Evolutionary conservation across 768 basidiomycete species (phyloP).

Genomic region (Pleurotus sapidus): DNA sequence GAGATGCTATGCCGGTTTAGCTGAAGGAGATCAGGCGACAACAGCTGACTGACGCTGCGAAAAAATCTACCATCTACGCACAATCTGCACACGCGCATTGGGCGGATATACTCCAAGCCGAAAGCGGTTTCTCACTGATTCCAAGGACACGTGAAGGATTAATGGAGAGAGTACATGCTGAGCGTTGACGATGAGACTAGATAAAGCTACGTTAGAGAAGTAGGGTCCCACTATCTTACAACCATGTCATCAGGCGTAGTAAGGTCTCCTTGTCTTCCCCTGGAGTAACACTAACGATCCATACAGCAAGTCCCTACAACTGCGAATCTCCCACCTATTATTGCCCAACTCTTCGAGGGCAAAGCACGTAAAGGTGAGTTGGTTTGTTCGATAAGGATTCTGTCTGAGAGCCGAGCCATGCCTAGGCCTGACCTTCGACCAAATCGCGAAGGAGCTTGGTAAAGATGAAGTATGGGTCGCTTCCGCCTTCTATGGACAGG

Average conservation of each 20-base stretch:
- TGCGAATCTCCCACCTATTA: conserved; percentile 49
- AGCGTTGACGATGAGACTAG: not conserved
- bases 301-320: conserved; percentile 2
- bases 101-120: not conserved
- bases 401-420: not conserved
- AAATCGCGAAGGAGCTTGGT: conserved; percentile 61
- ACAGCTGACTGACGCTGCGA: not conserved
- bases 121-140: not conserved
- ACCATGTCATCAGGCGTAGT: not conserved
- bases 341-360: conserved; percentile 52
- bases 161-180: not conserved
- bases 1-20: too few relatives aligned
- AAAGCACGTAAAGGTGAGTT: conserved; percentile 61
- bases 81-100: not conserved
- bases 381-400: not conserved
- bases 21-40: too few relatives aligned
- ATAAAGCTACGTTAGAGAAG: not conserved
- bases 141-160: not conserved
- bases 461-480: conserved; percentile 84
- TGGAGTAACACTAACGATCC: not conserved
- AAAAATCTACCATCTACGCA: not conserved
- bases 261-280: not conserved
- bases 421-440: conserved; percentile 65
- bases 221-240: not conserved
- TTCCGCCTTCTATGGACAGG: conserved; percentile 80